A percentile compares a stretch with the other conserved stretches of the same genome.
These are phyloP conservation scores for Penicillium malachiteum DNA, from an alignment of 495 filamentous ascomycete species.

Conservation along the genomic window DNA sequence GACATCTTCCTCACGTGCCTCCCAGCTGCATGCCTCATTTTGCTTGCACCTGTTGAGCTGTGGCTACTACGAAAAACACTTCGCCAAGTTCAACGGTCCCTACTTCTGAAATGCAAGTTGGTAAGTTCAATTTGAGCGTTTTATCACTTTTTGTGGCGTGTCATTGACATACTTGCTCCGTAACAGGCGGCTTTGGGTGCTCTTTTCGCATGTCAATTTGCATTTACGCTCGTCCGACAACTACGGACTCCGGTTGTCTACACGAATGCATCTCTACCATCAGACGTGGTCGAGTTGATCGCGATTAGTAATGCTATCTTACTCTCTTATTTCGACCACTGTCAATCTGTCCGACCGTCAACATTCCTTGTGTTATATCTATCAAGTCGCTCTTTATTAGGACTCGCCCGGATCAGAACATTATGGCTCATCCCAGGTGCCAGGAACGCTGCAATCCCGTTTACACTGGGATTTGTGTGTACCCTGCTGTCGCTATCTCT, in stretches of 20 bases:
- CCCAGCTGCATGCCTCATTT: conserved; percentile 10
- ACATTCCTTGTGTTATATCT: neutral
- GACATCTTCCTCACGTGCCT: conserved; percentile 17
- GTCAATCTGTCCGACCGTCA: neutral
- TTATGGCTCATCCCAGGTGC: neutral
- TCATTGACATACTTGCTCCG: neutral
- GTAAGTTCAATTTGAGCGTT: neutral
- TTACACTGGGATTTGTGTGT: neutral
- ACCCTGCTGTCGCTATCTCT: neutral
- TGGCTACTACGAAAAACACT: too few relatives aligned
- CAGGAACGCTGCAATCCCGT: neutral
- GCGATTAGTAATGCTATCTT: neutral
- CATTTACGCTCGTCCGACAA: neutral
- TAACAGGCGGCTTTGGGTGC: neutral
- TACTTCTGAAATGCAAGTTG: neutral
- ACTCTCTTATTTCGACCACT: neutral
- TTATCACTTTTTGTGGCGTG: neutral
- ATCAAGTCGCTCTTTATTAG: neutral
- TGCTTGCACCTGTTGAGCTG: conserved; percentile 9
- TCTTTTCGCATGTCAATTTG: neutral
- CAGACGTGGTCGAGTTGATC: neutral
- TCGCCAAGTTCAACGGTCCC: too few relatives aligned
- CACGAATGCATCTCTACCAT: neutral
- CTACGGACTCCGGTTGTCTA: neutral
- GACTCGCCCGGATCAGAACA: neutral